Evolutionary conservation across 768 basidiomycete species (phyloP), one percentile per base, ranked within the genome.

Genomic region (Termitomyces sp.): DNA sequence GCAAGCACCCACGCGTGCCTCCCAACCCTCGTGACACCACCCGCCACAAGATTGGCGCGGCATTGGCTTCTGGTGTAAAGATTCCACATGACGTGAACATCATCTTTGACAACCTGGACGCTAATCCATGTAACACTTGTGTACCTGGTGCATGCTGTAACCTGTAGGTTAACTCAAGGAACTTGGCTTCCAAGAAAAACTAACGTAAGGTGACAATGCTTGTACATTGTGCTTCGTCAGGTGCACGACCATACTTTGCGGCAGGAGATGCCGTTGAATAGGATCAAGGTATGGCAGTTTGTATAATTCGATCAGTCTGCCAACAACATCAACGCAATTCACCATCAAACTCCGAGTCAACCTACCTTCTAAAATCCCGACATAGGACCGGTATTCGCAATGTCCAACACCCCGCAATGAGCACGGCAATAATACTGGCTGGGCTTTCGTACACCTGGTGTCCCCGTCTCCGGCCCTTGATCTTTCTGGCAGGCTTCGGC

Each of bases 251-350:
- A 95, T 80, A 17, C 70, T 73, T 32, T 56, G 58, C 1, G 92
- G 89, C 7, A 96, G 70, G 34, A 81, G 64, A 32, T 81, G 79
- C 32, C 64, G 64, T 54, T 49, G 51, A 21, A 83, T 68, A 32
- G 83, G 78, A 60, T 93, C 88, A 41, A 97, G 75, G 70, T 93
- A 95, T 1, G 92, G 93, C 40, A 97, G 74, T 35, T 83, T 74
- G 64, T 89, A 85, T 32, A 72, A 71, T 65, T 93, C 89, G 43
- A 94, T 85, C 54, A 85, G 67, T 51, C 93, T 95, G 54, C 54
- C 54, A 58, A 28, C 50, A 37, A 37, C 43, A 58, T 48, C 35
- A 57, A 42, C 54, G 53, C 38, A 28, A 53, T 22, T 17, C 54
- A 35, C 47, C 21, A 22, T 30, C 41, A 34, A 46, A 54, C 26